Conservation (phyloP, 2,329 filamentous ascomycete genomes). For the Diaporthe eres region DNA sequence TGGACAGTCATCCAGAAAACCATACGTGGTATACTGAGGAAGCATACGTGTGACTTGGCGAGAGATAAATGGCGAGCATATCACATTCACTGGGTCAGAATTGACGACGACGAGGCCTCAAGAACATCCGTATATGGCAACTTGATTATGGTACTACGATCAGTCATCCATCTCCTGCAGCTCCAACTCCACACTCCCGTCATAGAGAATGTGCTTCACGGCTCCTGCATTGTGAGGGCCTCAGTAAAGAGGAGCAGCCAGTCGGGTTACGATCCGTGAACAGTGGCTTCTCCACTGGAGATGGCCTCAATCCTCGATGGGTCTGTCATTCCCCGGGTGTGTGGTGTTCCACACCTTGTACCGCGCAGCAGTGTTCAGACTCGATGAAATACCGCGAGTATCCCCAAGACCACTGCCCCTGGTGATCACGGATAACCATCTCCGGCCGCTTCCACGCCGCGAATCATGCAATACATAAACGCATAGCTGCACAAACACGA, state of each 20-base stretch:
- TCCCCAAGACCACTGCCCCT: not conserved
- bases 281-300: not conserved
- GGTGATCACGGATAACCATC: not conserved
- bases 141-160: not conserved
- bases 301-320: not conserved
- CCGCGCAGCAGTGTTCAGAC: not conserved
- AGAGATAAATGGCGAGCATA: not conserved
- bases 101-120: not conserved
- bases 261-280: not conserved
- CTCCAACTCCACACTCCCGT: not conserved
- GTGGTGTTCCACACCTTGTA: too few species aligned
- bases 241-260: not conserved
- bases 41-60: not conserved
- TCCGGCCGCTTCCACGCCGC: not conserved
- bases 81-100: not conserved
- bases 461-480: not conserved
- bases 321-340: not conserved
- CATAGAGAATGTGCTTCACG: not conserved
- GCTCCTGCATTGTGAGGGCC: not conserved
- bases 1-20: too few species aligned
- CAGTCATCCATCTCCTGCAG: not conserved
- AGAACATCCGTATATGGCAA: not conserved
- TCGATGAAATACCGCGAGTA: not conserved
- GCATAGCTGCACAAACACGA: not conserved
- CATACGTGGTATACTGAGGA: not conserved